Percentiles rank a stretch among this genome's conserved stretches.
These are phyloP conservation scores for Erythrophleum ivorense DNA, from an alignment of 331 rosid genomes.

Conservation along the genomic window DNA sequence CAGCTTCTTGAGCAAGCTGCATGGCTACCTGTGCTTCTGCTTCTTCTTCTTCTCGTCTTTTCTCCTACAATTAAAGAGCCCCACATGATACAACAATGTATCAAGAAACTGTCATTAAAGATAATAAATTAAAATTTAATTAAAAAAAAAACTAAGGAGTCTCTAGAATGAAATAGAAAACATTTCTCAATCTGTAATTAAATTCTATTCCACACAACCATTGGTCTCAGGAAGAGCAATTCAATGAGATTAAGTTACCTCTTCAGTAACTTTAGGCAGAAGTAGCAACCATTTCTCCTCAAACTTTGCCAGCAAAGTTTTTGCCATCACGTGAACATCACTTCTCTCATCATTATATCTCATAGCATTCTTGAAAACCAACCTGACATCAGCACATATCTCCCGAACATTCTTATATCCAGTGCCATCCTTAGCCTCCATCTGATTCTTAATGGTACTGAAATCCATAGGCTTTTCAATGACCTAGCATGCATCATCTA, in stretches of 20 bases:
- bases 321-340: slow-evolving; percentile 94
- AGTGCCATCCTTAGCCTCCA: slow-evolving; percentile 87
- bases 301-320: slow-evolving; percentile 79
- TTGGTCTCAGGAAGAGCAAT: slow-evolving; percentile 30
- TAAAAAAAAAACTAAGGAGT: not conserved
- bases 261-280: slow-evolving; percentile 89
- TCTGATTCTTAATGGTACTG: slow-evolving; percentile 85
- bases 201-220: slow-evolving; percentile 25
- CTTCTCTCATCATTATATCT: slow-evolving; percentile 87
- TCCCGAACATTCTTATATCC: slow-evolving; percentile 87
- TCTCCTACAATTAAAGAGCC: slow-evolving; percentile 63
- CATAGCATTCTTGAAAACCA: slow-evolving; percentile 92
- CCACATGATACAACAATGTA: slow-evolving; percentile 26
- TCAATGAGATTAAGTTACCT: slow-evolving; percentile 54
- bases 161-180: slow-evolving; percentile 23
- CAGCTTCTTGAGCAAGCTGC: slow-evolving; percentile 90
- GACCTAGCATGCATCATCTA: slow-evolving; percentile 56
- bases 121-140: not conserved
- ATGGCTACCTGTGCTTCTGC: slow-evolving; percentile 71
- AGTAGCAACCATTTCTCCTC: slow-evolving; percentile 95
- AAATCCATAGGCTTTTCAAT: slow-evolving; percentile 99
- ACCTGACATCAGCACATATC: slow-evolving; percentile 78
- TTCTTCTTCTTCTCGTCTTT: slow-evolving; percentile 81
- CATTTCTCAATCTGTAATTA: slow-evolving; percentile 26
- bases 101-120: slow-evolving; percentile 5